Base-by-base conservation (phyloP, 2,329 filamentous ascomycete species). In the Colletotrichum cuscutae region DNA sequence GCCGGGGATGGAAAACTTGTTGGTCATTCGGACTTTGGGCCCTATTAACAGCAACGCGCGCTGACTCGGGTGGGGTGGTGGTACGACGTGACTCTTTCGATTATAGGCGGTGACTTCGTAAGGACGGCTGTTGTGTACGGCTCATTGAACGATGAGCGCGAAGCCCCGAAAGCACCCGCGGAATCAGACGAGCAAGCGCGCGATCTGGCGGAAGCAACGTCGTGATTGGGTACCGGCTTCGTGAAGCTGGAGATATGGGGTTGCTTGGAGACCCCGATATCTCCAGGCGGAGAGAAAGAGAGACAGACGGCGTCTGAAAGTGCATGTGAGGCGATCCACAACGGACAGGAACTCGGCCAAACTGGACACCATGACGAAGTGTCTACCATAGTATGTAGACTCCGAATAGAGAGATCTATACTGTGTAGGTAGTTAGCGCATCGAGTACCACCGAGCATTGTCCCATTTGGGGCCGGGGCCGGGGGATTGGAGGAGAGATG, bases 401-500 rank as follows among this genome's bases (percentile, higher is more conserved):
- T 49, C 42, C 42, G 19, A 49, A 49, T 49, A 37, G 46, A 65
- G 62, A 42, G 37, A 74, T 42, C 49, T 60, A 65, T 63, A n/a
- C n/a, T n/a, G n/a, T n/a, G n/a, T n/a, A 71, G 59, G 56, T 57
- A 63, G 68, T 65, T 73, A 76, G 76, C 74, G 75, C 71, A 62
- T 70, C 42, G 56, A 79, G 75, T 78, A 79, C 75, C 74, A 76
- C 78, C 76, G 77, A 78, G 77, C 64, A 77, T 77, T 77, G 73
- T 77, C 74, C 78, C 77, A 76, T 76, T 73, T 67, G 72, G 75
- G 58, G 70, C 32, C 74, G 71, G 75, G 73, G 42, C 66, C 46
- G 64, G 57, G 68, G 71, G 71, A 63, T 71, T 68, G 70, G 37
- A 64, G 63, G 65, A 67, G 46, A 28, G 22, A 59, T 35, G 68